Base-by-base conservation (phyloP, 257 asterid species). In the Striga asiatica region DNA sequence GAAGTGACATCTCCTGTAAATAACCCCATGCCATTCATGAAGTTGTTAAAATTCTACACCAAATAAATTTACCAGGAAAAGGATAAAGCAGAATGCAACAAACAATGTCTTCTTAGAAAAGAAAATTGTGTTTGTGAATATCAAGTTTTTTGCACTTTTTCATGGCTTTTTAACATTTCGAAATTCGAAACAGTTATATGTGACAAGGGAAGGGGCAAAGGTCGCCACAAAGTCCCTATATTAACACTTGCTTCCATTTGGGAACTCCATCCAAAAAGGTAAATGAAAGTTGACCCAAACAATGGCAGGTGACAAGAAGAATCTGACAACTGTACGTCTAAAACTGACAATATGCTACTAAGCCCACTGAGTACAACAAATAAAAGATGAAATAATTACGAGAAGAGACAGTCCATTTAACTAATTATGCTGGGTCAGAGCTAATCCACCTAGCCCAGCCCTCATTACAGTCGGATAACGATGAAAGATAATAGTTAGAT, bases 1-100 rank as follows among this genome's bases (percentile, higher is more conserved):
- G 97, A 53, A 84, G 79, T 37, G 93, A 23, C 25, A 50, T 72
- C 74, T 91, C 98, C 95, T 91, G 72, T 43, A 75, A 39, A 61
- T 8, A 54, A n/a, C n/a, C n/a, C 54, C 39, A 61, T 52, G 62
- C 54, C n/a, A 65, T 5, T 39, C 64, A 54, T 27, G 22, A 9
- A 45, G 61, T 57, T n/a, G n/a, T n/a, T n/a, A n/a, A 35, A 73
- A 60, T 24, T 62, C 27, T 43, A 48, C 22, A 27, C 58, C 29
- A 5, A 50, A 31, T 14, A 35, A 23, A 58, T 71, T 54, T 45
- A 28, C 14, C 52, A 8, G 32, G 23, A 32, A n/a, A 27, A 55
- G 16, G 41, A 38, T 42, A 37, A 37, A 37, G 32, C n/a, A n/a
- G n/a, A n/a, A n/a, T n/a, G n/a, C n/a, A n/a, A n/a, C n/a, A n/a